Percentiles rank a stretch among this genome's conserved stretches.
Evolutionary conservation across 1,284 basidiomycete genomes (phyloP).

Genomic region (Taiwanofungus camphoratus): DNA sequence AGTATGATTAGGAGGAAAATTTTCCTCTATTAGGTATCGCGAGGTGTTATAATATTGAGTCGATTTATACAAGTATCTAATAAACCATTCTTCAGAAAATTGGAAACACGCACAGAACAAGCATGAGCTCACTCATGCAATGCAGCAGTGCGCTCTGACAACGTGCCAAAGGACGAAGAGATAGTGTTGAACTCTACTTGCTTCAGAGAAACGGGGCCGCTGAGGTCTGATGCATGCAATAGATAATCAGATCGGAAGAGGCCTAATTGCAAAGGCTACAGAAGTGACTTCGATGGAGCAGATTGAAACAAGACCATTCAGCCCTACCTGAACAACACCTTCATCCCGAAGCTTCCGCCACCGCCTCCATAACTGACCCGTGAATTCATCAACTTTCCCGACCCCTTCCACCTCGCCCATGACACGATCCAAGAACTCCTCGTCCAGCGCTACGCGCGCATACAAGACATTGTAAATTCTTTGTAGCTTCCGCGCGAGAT

Average conservation of each 20-base stretch:
- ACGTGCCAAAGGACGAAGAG: slow-evolving; percentile 83
- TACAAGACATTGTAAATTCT: slow-evolving; percentile 83
- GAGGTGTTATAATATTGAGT: slow-evolving; percentile 65
- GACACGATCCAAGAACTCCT: slow-evolving; percentile 73
- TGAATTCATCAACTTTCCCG: slow-evolving; percentile 83
- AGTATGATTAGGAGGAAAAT: slow-evolving; percentile 75
- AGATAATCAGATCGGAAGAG: slow-evolving; percentile 97
- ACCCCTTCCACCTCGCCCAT: slow-evolving; percentile 77
- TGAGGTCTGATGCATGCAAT: slow-evolving; percentile 53
- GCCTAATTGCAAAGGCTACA: slow-evolving; percentile 79
- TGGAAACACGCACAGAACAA: background rate
- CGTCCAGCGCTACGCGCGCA: slow-evolving; percentile 77
- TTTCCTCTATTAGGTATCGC: slow-evolving; percentile 46
- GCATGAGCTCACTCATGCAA: slow-evolving; percentile 64
- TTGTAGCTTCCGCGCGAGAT: slow-evolving; percentile 66
- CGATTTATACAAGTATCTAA: slow-evolving; percentile 60
- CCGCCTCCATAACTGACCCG: slow-evolving; percentile 78
- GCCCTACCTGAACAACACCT: slow-evolving; percentile 40
- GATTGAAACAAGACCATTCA: background rate
- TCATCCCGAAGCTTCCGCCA: slow-evolving; percentile 76
- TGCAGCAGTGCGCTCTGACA: slow-evolving; percentile 70
- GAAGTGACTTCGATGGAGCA: background rate
- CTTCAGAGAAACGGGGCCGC: slow-evolving; percentile 55
- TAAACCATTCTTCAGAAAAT: background rate
- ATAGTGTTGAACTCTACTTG: slow-evolving; percentile 99